Base-by-base conservation (phyloP, 371 early-diverging fungal species). In the Blyttiomyces sp. region DNA sequence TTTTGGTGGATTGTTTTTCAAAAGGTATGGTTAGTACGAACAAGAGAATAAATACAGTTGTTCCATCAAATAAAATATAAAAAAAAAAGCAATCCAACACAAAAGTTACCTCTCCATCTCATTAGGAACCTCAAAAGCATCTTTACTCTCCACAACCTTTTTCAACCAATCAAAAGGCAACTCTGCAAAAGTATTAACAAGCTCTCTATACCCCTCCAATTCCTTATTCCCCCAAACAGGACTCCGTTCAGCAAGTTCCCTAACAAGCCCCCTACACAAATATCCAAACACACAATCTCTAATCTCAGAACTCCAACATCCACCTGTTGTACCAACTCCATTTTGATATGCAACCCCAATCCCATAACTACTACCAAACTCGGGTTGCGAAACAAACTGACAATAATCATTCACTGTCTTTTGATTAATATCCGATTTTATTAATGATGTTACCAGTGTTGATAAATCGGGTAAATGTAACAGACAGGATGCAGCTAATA, bases 121-220 rank as follows among this genome's bases (percentile, higher is more conserved):
- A 43, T 58, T 64, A 1, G 81, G 77, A 2, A 74, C 76, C 43
- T 75, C 73, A 50, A 81, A 81, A 26, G 43, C 33, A n/a, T 59
- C 61, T 48, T 68, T 68, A 46, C 65, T 68, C 68, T 81, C 81
- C 24, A 79, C 73, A 2, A 79, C 76, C 43, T 52, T 57, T 60
- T 81, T 81, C n/a, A 81, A 60, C 81, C 81, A 81, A 28, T 81
- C 81, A 61, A 77, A 81, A n/a, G 81, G 81, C 44, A 81, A 61
- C 33, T 77, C 75, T 7, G 73, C 53, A 57, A 81, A 81, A 6
- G 71, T 36, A 30, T 27, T 32, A 11, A 79, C 76, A 11, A 79
- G 68, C 57, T 68, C 73, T 49, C 59, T 57, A 57, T 76, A 81
- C 13, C 58, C 69, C 26, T 79, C 76, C 2, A 61, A 64, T 2